Evolutionary conservation across 2,329 filamentous ascomycete species (phyloP).

Genomic region (Apiospora kogelbergensis): DNA sequence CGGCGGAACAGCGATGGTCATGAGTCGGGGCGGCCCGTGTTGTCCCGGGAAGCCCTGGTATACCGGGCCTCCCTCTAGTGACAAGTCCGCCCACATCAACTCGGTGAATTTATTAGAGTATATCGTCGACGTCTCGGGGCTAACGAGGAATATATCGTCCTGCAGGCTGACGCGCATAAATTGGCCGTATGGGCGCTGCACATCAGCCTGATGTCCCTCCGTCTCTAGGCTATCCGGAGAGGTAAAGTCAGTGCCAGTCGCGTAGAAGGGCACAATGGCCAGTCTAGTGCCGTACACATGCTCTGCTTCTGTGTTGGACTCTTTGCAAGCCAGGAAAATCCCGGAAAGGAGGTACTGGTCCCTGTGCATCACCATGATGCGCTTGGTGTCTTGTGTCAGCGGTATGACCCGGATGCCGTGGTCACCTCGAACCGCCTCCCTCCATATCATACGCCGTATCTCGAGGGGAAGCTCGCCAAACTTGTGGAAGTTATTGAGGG

Average conservation of each 20-base stretch:
- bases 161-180: neutral
- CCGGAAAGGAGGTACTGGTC: too few species aligned
- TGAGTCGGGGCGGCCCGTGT: neutral
- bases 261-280: neutral
- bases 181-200: neutral
- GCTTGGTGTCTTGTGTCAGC: neutral
- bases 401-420: neutral
- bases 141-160: neutral
- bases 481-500: neutral
- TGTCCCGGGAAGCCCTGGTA: accelerated
- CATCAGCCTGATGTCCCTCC: neutral
- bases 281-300: too few species aligned
- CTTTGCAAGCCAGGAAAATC: neutral
- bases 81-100: neutral
- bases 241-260: neutral
- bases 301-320: neutral
- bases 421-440: neutral
- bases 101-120: neutral
- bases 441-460: neutral
- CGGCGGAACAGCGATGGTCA: neutral
- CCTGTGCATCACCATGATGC: neutral
- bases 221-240: accelerated
- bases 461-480: neutral
- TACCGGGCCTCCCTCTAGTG: neutral
- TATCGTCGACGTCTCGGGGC: neutral